Conservation (phyloP, 352 stramenopile species). For the Phytopythium boreale region DNA sequence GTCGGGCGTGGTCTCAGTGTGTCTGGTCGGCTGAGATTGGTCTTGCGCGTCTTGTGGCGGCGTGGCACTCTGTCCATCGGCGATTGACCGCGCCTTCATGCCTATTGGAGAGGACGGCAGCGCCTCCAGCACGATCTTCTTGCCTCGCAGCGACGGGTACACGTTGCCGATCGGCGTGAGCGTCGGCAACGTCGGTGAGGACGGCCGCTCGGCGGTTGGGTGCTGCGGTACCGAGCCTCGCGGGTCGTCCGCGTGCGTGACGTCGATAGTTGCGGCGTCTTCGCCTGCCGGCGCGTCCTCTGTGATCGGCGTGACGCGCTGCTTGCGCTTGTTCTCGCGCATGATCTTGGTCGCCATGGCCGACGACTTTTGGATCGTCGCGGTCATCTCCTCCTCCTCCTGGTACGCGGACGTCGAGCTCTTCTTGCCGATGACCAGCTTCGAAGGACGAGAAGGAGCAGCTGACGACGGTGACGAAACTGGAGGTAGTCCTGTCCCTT, state of each 20-base stretch:
- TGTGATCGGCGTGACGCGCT: background rate
- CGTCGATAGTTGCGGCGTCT: background rate
- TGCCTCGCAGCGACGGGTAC: constrained; percentile 5
- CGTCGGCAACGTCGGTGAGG: background rate
- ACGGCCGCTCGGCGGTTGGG: background rate
- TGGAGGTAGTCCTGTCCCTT: background rate
- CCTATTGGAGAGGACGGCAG: background rate
- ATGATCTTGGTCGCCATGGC: constrained; percentile 17
- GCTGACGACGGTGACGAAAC: constrained; percentile 6
- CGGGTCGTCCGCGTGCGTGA: background rate
- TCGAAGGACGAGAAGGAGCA: background rate
- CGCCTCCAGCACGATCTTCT: constrained; percentile 6
- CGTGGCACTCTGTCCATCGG: background rate
- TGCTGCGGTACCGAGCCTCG: background rate
- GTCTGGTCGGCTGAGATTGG: background rate
- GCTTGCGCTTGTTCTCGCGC: constrained; percentile 9
- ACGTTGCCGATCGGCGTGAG: background rate
- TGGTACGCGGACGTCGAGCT: constrained; percentile 12
- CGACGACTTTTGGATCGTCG: constrained; percentile 35
- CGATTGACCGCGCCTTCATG: background rate
- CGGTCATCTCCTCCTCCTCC: constrained; percentile 18
- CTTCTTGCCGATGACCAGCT: background rate
- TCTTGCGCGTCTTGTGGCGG: background rate
- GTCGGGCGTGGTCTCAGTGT: background rate
- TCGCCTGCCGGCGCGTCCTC: background rate